phyloP scores from a whole-genome alignment of 2,329 filamentous ascomycete genomes.

The Ceratocystis cubensis region DNA sequence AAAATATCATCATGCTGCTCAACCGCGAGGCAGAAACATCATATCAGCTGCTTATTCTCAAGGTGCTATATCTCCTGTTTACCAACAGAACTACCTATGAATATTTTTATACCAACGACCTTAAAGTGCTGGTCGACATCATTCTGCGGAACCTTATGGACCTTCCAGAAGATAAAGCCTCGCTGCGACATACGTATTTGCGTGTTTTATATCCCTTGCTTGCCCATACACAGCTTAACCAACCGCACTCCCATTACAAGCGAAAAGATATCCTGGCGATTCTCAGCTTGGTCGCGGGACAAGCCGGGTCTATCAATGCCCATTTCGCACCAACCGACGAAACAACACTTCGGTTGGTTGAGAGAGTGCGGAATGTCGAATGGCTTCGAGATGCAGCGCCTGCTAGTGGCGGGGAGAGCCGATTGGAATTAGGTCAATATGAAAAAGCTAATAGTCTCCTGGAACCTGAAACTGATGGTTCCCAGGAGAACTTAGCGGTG shows the following conservation, averaged over 20 bases:
- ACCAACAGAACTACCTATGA: conserved; percentile 85
- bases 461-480: conserved; percentile 25
- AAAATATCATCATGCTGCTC: conserved; percentile 88
- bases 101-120: conserved; percentile 97
- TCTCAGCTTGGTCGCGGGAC: conserved; percentile 45
- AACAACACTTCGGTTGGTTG: conserved; percentile 64
- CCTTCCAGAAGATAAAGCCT: conserved; percentile 66
- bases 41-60: conserved; percentile 88
- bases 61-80: conserved; percentile 88
- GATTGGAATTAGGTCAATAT: neutral
- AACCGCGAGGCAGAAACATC: conserved; percentile 93
- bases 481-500: neutral
- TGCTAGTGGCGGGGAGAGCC: neutral
- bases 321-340: conserved; percentile 74
- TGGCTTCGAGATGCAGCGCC: conserved; percentile 44
- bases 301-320: conserved; percentile 44
- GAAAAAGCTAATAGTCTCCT: neutral
- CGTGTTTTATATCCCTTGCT: conserved; percentile 83
- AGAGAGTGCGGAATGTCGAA: conserved; percentile 58
- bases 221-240: conserved; percentile 77
- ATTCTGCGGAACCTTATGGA: conserved; percentile 96
- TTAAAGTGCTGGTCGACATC: conserved; percentile 87
- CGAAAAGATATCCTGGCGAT: conserved; percentile 68
- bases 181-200: conserved; percentile 83
- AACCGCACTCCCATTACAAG: conserved; percentile 76